Evolutionary conservation across 2,329 filamentous ascomycete genomes (phyloP).

Genomic region (Phaeoacremonium minimum): DNA sequence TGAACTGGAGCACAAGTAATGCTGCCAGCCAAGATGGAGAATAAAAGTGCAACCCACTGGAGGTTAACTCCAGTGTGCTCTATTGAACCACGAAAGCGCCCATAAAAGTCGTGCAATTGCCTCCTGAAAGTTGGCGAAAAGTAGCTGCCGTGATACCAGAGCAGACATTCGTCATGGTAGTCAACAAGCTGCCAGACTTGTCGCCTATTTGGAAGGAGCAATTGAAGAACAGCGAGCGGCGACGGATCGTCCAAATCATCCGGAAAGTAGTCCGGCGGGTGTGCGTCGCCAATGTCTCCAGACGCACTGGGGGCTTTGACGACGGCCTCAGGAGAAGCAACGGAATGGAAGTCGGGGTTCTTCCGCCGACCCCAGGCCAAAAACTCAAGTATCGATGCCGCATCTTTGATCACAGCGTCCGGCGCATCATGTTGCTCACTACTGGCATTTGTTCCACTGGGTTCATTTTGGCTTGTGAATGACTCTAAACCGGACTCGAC

Average conservation of each 20-base stretch:
- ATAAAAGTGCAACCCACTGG: slow-evolving; percentile 41
- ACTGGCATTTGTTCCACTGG: slow-evolving; percentile 1
- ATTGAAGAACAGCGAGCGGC: slow-evolving; percentile 12
- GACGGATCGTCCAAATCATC: slow-evolving; percentile 6
- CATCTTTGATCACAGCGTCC: slow-evolving; percentile 29
- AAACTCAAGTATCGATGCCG: slow-evolving; percentile 41
- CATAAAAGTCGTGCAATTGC: slow-evolving; percentile 30
- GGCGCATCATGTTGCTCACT: slow-evolving; percentile 8
- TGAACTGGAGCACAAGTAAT: slow-evolving; percentile 32
- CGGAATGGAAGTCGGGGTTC: slow-evolving; percentile 20
- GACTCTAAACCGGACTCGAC: background rate
- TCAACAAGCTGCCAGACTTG: slow-evolving; percentile 15
- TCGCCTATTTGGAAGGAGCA: slow-evolving; percentile 13
- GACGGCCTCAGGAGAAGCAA: slow-evolving; percentile 13
- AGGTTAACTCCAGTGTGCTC: slow-evolving; percentile 26
- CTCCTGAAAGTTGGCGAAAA: slow-evolving; percentile 25
- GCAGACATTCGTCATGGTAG: slow-evolving; percentile 14
- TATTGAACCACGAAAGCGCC: slow-evolving; percentile 24
- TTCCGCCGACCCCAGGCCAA: slow-evolving; percentile 42
- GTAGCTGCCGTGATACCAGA: slow-evolving; percentile 20
- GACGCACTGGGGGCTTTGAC: background rate
- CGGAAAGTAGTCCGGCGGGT: background rate
- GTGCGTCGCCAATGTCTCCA: slow-evolving; percentile 6
- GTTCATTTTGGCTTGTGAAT: slow-evolving; percentile 5
- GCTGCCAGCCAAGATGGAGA: slow-evolving; percentile 35